Evolutionary conservation across 75 land plant species (phyloP), one percentile per base, ranked within the genome.

Genomic region (Ceratopteris richardii): DNA sequence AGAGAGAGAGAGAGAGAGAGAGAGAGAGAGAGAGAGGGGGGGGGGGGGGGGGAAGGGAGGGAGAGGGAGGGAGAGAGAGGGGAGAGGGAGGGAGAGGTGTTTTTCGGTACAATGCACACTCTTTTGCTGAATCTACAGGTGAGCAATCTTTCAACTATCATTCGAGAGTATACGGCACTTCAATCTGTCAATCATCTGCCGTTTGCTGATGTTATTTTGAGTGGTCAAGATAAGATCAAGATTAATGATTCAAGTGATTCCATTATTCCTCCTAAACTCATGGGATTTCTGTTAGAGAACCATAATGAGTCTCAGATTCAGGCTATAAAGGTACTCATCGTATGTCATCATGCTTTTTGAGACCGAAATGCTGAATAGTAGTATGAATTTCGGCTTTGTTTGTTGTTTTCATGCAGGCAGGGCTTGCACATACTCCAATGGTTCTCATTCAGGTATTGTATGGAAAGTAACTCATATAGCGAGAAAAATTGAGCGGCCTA

Each of bases 141-240:
- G 54, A 81, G 86, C 67, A 88, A 92, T 66, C 70, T 91, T 54
- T 91, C 97, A 72, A 91, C 97, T 42, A 84, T 91, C n/a, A 48
- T 71, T 44, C 80, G 97, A 55, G 97, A 91, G 66, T 91, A 79
- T 73, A 44, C 72, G n/a, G 88, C 84, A 31, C 64, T 91, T 36
- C 70, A 66, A 25, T 91, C 97, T 26, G 47, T 91, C 41, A 65
- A 71, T 20, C 63, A 72, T 50, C 82, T 91, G 42, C 86, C 94
- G 22, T 91, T 91, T 60, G 77, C 66, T 57, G 76, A 91, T 69
- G 57, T 81, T 58, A 91, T 91, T 39, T 48, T 91, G 42, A 67
- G 71, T 36, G 86, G 83, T 13, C 12, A 57, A 31, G 61, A 66
- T 9, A 62, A 51, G 11, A 27, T 47, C 21, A 7, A 54, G 31